phyloP scores from a whole-genome alignment of 139 green algal species.

The Chlorokybus atmophyticus region DNA sequence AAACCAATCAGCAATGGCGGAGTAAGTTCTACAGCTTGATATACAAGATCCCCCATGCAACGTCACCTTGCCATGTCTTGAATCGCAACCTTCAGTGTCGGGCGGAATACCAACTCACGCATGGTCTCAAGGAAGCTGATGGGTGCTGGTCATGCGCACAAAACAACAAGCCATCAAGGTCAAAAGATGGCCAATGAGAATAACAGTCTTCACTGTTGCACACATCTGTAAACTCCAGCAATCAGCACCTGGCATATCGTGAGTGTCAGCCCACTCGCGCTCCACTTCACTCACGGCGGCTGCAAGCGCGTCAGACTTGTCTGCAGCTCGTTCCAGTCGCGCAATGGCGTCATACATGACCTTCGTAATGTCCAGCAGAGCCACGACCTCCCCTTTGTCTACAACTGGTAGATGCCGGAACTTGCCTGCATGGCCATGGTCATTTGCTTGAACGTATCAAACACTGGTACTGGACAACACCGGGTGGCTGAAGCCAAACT shows the following conservation, averaged over 20 bases:
- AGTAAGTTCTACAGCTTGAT: too few relatives aligned
- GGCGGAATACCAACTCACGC: constrained; percentile 15
- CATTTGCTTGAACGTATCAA: too few relatives aligned
- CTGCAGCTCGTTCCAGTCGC: constrained; percentile 23
- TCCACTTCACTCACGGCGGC: constrained; percentile 17
- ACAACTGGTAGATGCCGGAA: constrained; percentile 32
- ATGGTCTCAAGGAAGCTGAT: constrained; percentile 18
- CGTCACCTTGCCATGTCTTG: too few relatives aligned
- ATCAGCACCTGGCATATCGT: background rate
- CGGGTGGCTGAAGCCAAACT: background rate
- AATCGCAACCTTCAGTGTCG: too few relatives aligned
- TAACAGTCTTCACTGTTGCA: background rate
- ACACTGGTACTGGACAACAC: background rate
- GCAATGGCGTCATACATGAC: constrained; percentile 30
- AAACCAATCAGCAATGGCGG: too few relatives aligned
- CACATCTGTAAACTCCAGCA: too few relatives aligned
- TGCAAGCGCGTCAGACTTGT: constrained; percentile 21
- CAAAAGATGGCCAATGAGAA: background rate
- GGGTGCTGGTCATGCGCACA: constrained; percentile 1
- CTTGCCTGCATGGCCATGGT: constrained; percentile 19
- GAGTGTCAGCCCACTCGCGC: constrained; percentile 13
- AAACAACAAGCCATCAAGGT: background rate
- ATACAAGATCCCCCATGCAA: too few relatives aligned
- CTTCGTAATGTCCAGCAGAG: constrained; percentile 28
- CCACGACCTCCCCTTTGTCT: constrained; percentile 21